Conservation (phyloP, 2,329 filamentous ascomycete genomes). For the Fusarium aywerte region DNA sequence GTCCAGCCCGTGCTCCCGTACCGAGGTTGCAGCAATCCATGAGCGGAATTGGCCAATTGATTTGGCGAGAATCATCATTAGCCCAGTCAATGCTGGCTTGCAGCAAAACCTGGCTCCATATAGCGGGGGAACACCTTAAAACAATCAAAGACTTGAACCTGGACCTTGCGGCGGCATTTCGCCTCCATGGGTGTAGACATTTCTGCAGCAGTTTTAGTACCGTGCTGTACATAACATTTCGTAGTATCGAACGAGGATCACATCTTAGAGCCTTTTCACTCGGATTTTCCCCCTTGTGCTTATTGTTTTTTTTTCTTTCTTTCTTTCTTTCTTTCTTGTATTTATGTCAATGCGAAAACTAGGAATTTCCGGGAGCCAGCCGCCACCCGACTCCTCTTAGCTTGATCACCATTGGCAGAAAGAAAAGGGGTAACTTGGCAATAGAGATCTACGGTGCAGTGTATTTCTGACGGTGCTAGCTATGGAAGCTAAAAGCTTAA, state of each 20-base stretch:
- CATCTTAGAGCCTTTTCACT: not conserved
- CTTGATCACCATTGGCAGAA: conserved; percentile 15
- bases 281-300: not conserved
- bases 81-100: conserved; percentile 11
- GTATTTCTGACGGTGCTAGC: conserved; percentile 10
- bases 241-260: conserved; percentile 26
- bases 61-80: conserved; percentile 31
- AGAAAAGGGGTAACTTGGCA: conserved; percentile 33
- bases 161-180: conserved; percentile 24
- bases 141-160: conserved; percentile 7
- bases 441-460: conserved; percentile 33
- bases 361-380: conserved; percentile 35
- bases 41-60: conserved; percentile 37
- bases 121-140: conserved; percentile 18
- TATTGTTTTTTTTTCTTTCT: not conserved
- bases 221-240: not conserved
- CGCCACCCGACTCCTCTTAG: conserved; percentile 29
- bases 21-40: conserved; percentile 33
- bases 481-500: conserved; percentile 36
- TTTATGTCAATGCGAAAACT: conserved; percentile 15
- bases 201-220: conserved; percentile 1
- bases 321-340: not conserved
- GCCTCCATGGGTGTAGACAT: not conserved
- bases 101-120: conserved; percentile 9
- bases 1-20: conserved; percentile 16